Evolutionary conservation across 768 basidiomycete species (phyloP), one percentile per base, ranked within the genome.

Genomic region (Serendipita indica): DNA sequence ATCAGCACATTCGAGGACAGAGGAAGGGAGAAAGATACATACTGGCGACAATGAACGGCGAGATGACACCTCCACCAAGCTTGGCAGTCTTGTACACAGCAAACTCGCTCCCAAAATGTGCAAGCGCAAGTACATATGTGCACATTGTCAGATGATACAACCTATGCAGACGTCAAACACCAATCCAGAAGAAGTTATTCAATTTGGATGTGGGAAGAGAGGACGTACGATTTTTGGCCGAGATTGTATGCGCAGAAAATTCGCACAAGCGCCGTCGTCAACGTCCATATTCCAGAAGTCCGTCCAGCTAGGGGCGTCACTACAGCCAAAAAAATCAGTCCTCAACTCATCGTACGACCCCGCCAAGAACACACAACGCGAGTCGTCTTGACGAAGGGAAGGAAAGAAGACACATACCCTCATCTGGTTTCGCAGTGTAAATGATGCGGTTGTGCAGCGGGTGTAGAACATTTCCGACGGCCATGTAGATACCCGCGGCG

Each of bases 191-290:
- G 18, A 37, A 37, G 12, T 37, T 10, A 18, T 37, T 37, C 35
- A 37, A 37, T 37, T 18, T 37, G 35, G 27, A 60, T 39, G 5
- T 2, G 30, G 62, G 7, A n/a, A 25, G 5, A 20, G 5, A 4
- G 39, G 10, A 73, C 83, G 63, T 67, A 93, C 94, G 77, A 73
- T 72, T 89, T 89, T 66, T 81, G 75, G 60, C 82, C 73, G 63
- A 97, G 86, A 67, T 97, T 76, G 71, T 92, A 97, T 3, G 94
- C 91, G 10, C 90, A 88, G 64, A 92, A 92, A 49, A 76, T 73
- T 33, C 94, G 82, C 52, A 98, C 81, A 45, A 86, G 72, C 22
- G 87, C 89, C 5, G 89, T 81, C 3, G 86, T 83, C 56, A 94
- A 69, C 0, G 93, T 97, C 94, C 94, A 99, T 1, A 81, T 77